phyloP scores from a whole-genome alignment of 2,329 filamentous ascomycete genomes.

The Apiospora phragmitis region DNA sequence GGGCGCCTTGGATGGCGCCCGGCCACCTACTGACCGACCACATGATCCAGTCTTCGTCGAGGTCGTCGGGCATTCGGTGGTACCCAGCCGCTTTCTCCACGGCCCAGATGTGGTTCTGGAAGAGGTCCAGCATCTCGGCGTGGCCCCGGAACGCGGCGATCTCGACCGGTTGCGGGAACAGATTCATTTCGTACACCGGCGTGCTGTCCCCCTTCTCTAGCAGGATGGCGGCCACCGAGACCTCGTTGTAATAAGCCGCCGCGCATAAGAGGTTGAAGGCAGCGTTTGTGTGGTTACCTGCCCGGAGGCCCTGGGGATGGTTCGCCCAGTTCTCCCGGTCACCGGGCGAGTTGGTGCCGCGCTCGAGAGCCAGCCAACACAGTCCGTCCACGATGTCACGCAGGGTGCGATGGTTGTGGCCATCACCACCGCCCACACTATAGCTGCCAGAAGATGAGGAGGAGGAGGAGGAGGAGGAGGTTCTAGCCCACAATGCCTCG shows the following conservation, averaged over 20 bases:
- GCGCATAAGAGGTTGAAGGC: background rate
- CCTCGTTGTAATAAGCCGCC: background rate
- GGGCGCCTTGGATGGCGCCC: background rate
- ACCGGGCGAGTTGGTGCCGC: too few relatives aligned
- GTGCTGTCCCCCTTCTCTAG: background rate
- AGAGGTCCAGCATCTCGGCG: background rate
- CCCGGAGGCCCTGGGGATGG: too few relatives aligned
- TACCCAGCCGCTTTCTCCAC: background rate
- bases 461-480: background rate
- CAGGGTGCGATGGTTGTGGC: background rate
- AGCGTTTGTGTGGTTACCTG: too few relatives aligned
- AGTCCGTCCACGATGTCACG: background rate
- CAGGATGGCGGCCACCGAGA: background rate
- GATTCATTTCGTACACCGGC: background rate
- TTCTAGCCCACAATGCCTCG: background rate
- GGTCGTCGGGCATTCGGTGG: background rate
- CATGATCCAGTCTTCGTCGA: background rate
- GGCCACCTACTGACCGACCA: background rate
- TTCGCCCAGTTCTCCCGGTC: background rate
- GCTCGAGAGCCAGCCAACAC: background rate
- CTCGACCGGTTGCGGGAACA: background rate
- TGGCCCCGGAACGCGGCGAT: background rate
- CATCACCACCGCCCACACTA: background rate
- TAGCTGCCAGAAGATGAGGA: background rate
- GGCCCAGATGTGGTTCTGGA: background rate